A percentile compares a stretch with the other conserved stretches of the same genome.
These are phyloP conservation scores for Fusarium stilboides DNA, from an alignment of 2,329 filamentous ascomycete genomes.

Conservation along the genomic window DNA sequence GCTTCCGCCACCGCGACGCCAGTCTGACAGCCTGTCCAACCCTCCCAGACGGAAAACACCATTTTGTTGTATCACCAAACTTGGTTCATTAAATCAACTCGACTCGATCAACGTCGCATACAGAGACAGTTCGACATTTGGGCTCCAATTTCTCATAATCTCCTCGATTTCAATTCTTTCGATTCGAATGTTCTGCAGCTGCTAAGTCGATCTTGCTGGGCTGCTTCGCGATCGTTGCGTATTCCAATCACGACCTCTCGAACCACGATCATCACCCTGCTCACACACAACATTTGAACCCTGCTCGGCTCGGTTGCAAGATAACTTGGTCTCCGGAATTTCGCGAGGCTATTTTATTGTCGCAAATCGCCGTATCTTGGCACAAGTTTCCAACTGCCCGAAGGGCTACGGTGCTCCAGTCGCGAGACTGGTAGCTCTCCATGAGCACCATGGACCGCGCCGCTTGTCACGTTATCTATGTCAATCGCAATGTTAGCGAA, in stretches of 20 bases:
- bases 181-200: conserved; percentile 38
- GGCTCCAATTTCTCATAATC: not conserved
- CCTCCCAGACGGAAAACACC: conserved; percentile 38
- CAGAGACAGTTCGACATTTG: conserved; percentile 7
- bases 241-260: conserved; percentile 16
- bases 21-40: conserved; percentile 41
- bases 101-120: conserved; percentile 31
- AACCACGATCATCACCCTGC: conserved; percentile 4
- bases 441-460: conserved; percentile 71
- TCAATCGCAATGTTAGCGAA: conserved; percentile 67
- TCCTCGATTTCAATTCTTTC: conserved; percentile 1
- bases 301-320: conserved; percentile 11
- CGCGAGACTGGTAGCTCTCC: conserved; percentile 72
- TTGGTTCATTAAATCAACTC: conserved; percentile 24
- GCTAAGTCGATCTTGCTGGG: conserved; percentile 31
- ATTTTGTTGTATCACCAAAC: conserved; percentile 36
- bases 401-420: conserved; percentile 72
- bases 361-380: conserved; percentile 39
- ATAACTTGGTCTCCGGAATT: conserved; percentile 36
- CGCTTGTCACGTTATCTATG: conserved; percentile 72
- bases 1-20: conserved; percentile 40
- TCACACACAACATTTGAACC: conserved; percentile 4
- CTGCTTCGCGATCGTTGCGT: conserved; percentile 30
- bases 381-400: conserved; percentile 46
- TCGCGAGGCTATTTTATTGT: conserved; percentile 31